Conservation (phyloP, 2,329 filamentous ascomycete species). For the Macrophomina pseudophaseolina region DNA sequence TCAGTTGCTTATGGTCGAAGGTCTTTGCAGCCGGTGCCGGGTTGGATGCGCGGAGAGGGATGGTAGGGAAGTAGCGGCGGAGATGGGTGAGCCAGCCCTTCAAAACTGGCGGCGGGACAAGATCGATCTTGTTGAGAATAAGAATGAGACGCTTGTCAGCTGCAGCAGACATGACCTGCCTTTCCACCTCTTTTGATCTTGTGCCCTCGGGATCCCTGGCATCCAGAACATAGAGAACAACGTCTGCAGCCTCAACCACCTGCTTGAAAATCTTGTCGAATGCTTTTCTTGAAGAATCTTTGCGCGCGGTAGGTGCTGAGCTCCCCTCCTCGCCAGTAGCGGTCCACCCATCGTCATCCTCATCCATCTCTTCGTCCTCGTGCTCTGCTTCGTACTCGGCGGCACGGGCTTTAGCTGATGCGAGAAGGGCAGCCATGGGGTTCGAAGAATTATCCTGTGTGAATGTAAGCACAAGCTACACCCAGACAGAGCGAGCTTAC, state of each 20-base stretch:
- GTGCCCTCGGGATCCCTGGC: constrained; percentile 91
- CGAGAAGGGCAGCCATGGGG: constrained; percentile 89
- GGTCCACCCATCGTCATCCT: constrained; percentile 60
- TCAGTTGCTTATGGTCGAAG: constrained; percentile 90
- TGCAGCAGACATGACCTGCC: constrained; percentile 87
- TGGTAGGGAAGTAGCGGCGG: constrained; percentile 86
- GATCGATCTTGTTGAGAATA: constrained; percentile 93
- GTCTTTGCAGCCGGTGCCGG: constrained; percentile 84
- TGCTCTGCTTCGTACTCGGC: constrained; percentile 73
- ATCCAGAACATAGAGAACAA: constrained; percentile 90
- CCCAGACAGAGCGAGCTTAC: constrained; percentile 28
- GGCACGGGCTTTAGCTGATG: constrained; percentile 79
- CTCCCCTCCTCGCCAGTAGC: constrained; percentile 55
- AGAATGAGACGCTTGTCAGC: constrained; percentile 86
- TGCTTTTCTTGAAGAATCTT: constrained; percentile 76
- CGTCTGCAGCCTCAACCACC: constrained; percentile 86
- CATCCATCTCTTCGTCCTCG: constrained; percentile 62
- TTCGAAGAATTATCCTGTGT: constrained; percentile 67
- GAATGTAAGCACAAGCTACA: background rate
- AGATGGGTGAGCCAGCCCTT: constrained; percentile 85
- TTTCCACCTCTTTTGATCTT: constrained; percentile 87
- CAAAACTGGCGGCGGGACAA: constrained; percentile 80
- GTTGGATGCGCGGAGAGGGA: constrained; percentile 84
- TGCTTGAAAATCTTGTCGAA: constrained; percentile 97
- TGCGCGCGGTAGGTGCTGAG: constrained; percentile 35